Evolutionary conservation across 2,329 filamentous ascomycete genomes (phyloP).

Genomic region (Bertia moriformis): DNA sequence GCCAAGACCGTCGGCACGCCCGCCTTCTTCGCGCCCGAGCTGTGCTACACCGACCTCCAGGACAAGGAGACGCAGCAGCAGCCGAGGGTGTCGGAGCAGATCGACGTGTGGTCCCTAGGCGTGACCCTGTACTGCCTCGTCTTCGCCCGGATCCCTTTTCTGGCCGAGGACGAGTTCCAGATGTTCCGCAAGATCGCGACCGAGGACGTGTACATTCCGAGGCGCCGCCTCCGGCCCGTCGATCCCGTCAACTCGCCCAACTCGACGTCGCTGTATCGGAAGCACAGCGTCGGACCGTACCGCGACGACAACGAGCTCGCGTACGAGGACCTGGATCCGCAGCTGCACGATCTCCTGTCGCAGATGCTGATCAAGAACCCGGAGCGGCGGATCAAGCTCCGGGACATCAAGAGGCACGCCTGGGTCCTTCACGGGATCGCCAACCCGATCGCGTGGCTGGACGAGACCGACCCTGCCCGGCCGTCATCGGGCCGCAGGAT

Average conservation of each 20-base stretch:
- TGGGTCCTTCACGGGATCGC: conserved; percentile 74
- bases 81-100: conserved; percentile 75
- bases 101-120: conserved; percentile 93
- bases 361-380: conserved; percentile 82
- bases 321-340: conserved; percentile 75
- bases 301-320: conserved; percentile 64
- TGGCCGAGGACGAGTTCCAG: conserved; percentile 79
- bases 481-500: conserved; percentile 72
- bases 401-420: conserved; percentile 83
- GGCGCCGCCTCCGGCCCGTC: conserved; percentile 64
- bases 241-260: conserved; percentile 27
- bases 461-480: conserved; percentile 75
- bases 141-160: conserved; percentile 83
- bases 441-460: conserved; percentile 70
- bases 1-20: conserved; percentile 96
- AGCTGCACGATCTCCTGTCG: conserved; percentile 63
- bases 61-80: conserved; percentile 51
- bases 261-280: conserved; percentile 36
- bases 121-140: conserved; percentile 93
- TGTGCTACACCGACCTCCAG: conserved; percentile 79
- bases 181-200: conserved; percentile 87
- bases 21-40: conserved; percentile 90
- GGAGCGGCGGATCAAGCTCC: conserved; percentile 70
- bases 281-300: conserved; percentile 49
- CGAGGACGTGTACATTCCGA: conserved; percentile 80